phyloP scores from a whole-genome alignment of 208 protist genomes.

The Acanthamoeba lenticulata region DNA sequence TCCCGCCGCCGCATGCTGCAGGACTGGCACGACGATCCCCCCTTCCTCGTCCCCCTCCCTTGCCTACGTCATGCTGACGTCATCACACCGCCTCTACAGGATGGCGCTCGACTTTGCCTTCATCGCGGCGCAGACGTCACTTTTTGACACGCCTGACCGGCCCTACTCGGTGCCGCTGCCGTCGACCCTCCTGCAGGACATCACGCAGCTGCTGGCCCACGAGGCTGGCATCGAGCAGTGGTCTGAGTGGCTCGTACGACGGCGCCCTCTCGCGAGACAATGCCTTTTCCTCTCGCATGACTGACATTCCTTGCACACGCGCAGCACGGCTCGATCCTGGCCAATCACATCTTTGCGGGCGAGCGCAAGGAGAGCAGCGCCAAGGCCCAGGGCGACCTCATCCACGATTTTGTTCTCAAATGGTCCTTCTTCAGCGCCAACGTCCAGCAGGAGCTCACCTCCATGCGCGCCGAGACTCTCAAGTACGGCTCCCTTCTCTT shows the following conservation, averaged over 20 bases:
- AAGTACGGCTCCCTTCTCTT: not conserved
- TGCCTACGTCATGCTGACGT: too few relatives aligned
- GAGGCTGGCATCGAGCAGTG: slow-evolving; percentile 2
- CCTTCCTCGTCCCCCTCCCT: not conserved
- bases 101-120: not conserved
- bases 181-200: not conserved
- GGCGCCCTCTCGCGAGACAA: not conserved
- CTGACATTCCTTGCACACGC: too few relatives aligned
- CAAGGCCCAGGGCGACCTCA: slow-evolving; percentile 13
- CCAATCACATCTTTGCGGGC: slow-evolving; percentile 12
- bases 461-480: slow-evolving; percentile 1
- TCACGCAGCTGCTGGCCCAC: not conserved
- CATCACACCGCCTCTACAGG: too few relatives aligned
- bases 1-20: not conserved
- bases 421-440: slow-evolving; percentile 20
- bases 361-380: slow-evolving; percentile 9
- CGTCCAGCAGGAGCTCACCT: slow-evolving; percentile 3
- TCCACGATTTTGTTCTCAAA: not conserved
- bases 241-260: not conserved
- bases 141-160: not conserved
- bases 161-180: not conserved
- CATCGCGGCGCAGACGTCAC: not conserved
- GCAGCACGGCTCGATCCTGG: not conserved
- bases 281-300: too few relatives aligned
- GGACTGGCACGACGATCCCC: not conserved